phyloP scores from a whole-genome alignment of 192 early-diverging fungal genomes.

The Phycomyces blakesleeanus region DNA sequence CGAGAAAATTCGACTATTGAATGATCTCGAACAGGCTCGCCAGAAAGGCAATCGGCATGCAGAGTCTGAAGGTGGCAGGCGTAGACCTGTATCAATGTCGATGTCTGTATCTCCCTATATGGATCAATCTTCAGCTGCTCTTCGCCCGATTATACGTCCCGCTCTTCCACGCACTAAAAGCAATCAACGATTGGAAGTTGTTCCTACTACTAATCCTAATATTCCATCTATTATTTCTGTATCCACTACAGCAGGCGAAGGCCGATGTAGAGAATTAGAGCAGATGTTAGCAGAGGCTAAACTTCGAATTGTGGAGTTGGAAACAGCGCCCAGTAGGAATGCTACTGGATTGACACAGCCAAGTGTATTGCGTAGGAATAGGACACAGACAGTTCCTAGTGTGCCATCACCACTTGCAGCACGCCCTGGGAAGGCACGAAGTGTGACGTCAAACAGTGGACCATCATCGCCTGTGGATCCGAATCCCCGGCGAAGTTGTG shows the following conservation, averaged over 20 bases:
- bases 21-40: background rate
- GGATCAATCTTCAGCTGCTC: no score
- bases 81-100: background rate
- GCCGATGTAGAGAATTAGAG: conserved; percentile 20
- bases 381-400: background rate
- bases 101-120: background rate
- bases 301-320: conserved; percentile 21
- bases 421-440: background rate
- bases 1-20: conserved; percentile 13
- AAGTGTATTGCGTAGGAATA: no score
- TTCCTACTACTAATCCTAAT: background rate
- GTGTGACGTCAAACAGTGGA: background rate
- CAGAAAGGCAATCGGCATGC: background rate
- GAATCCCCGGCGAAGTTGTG: background rate
- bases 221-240: background rate
- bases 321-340: conserved; percentile 7
- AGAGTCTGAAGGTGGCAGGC: background rate
- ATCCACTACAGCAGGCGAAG: background rate
- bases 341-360: background rate
- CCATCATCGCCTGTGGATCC: conserved; percentile 5
- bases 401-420: background rate
- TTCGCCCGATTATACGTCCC: no score
- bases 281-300: conserved; percentile 30
- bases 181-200: no score
- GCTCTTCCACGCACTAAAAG: no score